Evolutionary conservation across 495 filamentous ascomycete species (phyloP), one percentile per base, ranked within the genome.

Genomic region (Pyrenula aspistea): DNA sequence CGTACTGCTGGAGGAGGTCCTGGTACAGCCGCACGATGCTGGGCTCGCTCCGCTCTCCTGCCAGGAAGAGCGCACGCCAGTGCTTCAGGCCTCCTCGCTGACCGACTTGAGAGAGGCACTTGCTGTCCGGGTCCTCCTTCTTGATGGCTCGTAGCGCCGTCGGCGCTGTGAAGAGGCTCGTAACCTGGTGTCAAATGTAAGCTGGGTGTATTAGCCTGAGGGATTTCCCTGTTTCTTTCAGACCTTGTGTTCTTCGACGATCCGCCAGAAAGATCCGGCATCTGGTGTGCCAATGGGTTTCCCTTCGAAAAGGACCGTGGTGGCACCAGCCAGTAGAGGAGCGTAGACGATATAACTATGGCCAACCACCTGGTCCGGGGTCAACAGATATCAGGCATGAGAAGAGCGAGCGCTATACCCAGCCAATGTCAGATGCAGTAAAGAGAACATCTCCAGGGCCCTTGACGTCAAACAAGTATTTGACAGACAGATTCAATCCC

Each of bases 271-370:
- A 0, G 85, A 85, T 8, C 87, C 83, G 12, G 88, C 88, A 60
- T 95, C 82, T 0, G 91, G 91, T 0, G 92, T 96, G 2, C 91
- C 91, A 25, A 96, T 73, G 2, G 91, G 91, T 59, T 96, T 96
- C 2, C 91, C 91, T 71, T 96, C 91, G 64, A 89, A 96, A 1
- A 96, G 76, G 15, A 96, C 80, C 0, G 90, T 93, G 2, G 91
- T 85, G 2, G 89, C 91, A 10, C 91, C 91, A 2, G 84, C 79
- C 2, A 96, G 80, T 11, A 96, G 76, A 3, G 88, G 88, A 12
- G 81, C 88, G 67, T 95, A 96, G 2, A 96, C 65, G 53, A 95
- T 91, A 60, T 88, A 92, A 15, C 84, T 86, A 64, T 93, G 88
- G 0, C 87, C 88, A 0, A 91, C 87, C 0, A 92, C 31, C 31